Base-by-base conservation (phyloP, 176 grass and related monocot species). In the Poa pratensis region DNA sequence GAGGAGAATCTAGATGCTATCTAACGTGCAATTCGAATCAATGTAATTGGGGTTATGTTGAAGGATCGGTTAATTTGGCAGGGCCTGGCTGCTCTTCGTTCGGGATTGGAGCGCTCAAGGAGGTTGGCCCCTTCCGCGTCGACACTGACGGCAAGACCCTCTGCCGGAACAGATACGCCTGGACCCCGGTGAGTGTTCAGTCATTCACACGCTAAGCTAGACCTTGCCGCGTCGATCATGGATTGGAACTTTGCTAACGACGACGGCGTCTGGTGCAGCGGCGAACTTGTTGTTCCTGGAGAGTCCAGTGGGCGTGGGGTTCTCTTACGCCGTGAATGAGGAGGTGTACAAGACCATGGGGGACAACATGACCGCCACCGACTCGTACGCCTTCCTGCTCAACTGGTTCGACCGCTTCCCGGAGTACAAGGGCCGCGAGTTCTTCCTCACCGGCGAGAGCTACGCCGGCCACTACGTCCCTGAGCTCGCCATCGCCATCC, bases 401-500 rank as follows among this genome's bases (percentile, higher is more conserved):
- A 88, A 63, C 20, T 93, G 90, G 93, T 43, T 95, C 54, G 84
- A 95, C 17, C 86, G 90, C 20, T 95, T 95, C 74, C 93, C 93
- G 0, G 86, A 87, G 39, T 93, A 92, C 88, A 92, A 90, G 74
- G 22, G 48, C 76, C 83, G 88, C 4, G 90, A 93, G 7, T 30
- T 95, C 4, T 89, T 78, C 86, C 58, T 95, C 51, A 16, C 60
- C 30, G 93, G 93, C 48, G 90, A 95, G 79, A 95, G 93, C 80
- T 95, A 92, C 82, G 86, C 88, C 4, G 93, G 93, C 9, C 90
- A 92, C 84, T 95, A 90, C 85, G 48, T 89, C 64, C 93, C 93
- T 0, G 85, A 92, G 79, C 90, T 95, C 22, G 75, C 90, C 60
- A 22, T 62, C 55, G 14, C 70, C 52, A 90, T 93, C 59, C 67